Percentiles rank a stretch among this genome's conserved stretches.
Evolutionary conservation across 345 rosid species (phyloP).

Genomic region (Eucalyptus paniculata): DNA sequence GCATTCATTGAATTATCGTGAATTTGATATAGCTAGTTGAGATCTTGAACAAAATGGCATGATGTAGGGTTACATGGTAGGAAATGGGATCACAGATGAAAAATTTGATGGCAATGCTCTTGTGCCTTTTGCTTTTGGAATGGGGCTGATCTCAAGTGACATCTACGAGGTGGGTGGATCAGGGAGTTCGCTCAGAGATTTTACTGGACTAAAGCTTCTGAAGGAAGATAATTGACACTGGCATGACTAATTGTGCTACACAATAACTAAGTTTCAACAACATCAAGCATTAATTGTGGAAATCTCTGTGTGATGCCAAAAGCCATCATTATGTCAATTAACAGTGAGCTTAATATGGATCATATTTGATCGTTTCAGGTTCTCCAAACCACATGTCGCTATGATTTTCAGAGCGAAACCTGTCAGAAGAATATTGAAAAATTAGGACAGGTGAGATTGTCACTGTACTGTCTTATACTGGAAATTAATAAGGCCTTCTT

Average conservation of each 20-base stretch:
- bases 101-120: conserved; percentile 6
- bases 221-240: neutral
- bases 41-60: neutral
- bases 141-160: conserved; percentile 29
- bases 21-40: neutral
- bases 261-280: too few species aligned
- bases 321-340: accelerated
- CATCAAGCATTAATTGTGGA: too few species aligned
- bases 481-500: too few species aligned
- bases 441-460: too few species aligned
- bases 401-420: too few species aligned
- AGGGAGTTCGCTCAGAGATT: neutral
- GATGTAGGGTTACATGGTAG: conserved; percentile 28
- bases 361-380: too few species aligned
- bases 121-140: conserved; percentile 21
- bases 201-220: neutral
- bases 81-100: conserved; percentile 14
- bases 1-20: too few species aligned
- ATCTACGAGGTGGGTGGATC: neutral
- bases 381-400: too few species aligned
- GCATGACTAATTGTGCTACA: neutral
- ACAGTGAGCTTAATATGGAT: too few species aligned
- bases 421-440: too few species aligned
- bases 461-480: too few species aligned
- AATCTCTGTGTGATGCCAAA: too few species aligned